Base-by-base conservation (phyloP, 1,284 basidiomycete species). In the Ustilago trichophora region DNA sequence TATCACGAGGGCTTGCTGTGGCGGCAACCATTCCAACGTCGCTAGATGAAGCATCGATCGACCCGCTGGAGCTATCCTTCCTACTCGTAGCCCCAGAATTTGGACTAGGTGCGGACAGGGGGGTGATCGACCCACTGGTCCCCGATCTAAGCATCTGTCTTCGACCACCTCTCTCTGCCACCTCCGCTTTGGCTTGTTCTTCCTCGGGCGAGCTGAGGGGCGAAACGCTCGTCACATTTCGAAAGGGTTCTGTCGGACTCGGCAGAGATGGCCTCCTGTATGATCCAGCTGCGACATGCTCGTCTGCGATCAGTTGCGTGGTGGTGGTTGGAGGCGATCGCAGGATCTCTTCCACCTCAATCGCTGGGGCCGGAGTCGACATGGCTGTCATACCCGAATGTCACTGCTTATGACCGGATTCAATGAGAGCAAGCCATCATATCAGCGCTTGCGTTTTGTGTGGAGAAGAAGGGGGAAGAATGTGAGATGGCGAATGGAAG, bases 71-170 rank as follows among this genome's bases (percentile, higher is more conserved):
- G 38, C 52, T 63, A 31, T 47, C 47, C 16, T 34, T 32, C 26
- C 49, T 34, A n/a, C n/a, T n/a, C 6, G 42, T 51, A 5, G 27
- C 24, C 6, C n/a, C 8, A 4, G 45, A 25, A 8, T 42, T 47
- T 24, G 48, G 40, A 26, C 44, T 52, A 3, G 35, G 18, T 2
- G 47, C 47, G 2, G 55, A 55, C 0, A 58, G 40, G 16, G 55
- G 46, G 0, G 57, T 45, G 25, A 67, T 53, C 11, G 62, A 65
- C 0, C 62, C 67, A 34, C 62, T 70, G 4, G 67, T 70, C 2
- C 62, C 62, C 2, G 60, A 65, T 11, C 67, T 22, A 1, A 62
- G 11, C 53, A 70, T 45, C 5, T 22, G 26, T 21, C 67, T 48
- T 9, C 67, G 43, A 3, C 62, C 67, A 4, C 47, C 49, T 25